These are phyloP conservation scores for Talaromyces sp. DNA, from an alignment of 2,329 filamentous ascomycete genomes.

Conservation along the genomic window DNA sequence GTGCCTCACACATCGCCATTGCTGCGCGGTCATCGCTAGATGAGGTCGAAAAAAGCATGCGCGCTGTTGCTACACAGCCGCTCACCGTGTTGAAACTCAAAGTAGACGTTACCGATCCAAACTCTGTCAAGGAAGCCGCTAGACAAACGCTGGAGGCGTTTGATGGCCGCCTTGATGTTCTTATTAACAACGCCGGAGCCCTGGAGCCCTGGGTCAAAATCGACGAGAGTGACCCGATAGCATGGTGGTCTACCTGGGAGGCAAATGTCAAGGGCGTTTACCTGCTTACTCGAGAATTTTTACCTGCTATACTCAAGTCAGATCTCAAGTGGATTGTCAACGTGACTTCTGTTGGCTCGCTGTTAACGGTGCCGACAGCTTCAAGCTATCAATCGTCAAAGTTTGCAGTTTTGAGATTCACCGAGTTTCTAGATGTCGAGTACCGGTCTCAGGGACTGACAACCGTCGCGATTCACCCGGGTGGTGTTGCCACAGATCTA, in stretches of 20 bases:
- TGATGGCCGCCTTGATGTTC: conserved; percentile 35
- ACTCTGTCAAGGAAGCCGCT: conserved; percentile 32
- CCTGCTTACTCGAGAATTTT: conserved; percentile 41
- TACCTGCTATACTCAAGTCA: conserved; percentile 35
- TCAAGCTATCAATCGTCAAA: conserved; percentile 47
- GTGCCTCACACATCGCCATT: conserved; percentile 49
- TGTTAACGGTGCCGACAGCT: conserved; percentile 27
- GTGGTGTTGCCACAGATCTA: conserved; percentile 42
- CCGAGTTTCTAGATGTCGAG: conserved; percentile 42
- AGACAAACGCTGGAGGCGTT: conserved; percentile 26
- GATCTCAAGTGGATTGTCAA: conserved; percentile 44
- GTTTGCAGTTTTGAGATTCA: conserved; percentile 40
- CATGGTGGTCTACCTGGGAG: conserved; percentile 42
- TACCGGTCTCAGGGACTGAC: conserved; percentile 36
- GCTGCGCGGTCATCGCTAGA: conserved; percentile 48
- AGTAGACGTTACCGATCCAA: conserved; percentile 39
- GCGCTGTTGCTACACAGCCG: conserved; percentile 29
- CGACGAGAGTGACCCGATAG: conserved; percentile 28
- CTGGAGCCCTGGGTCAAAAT: conserved; percentile 24
- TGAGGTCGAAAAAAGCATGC: conserved; percentile 31
- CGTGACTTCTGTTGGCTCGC: conserved; percentile 42
- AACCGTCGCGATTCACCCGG: conserved; percentile 43
- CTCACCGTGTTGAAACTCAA: conserved; percentile 35
- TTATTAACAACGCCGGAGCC: conserved; percentile 46
- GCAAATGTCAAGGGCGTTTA: conserved; percentile 48